Percentiles rank a stretch among this genome's conserved stretches.
Evolutionary conservation across 2,329 filamentous ascomycete species (phyloP).

Genomic region (Talaromyces islandicus): DNA sequence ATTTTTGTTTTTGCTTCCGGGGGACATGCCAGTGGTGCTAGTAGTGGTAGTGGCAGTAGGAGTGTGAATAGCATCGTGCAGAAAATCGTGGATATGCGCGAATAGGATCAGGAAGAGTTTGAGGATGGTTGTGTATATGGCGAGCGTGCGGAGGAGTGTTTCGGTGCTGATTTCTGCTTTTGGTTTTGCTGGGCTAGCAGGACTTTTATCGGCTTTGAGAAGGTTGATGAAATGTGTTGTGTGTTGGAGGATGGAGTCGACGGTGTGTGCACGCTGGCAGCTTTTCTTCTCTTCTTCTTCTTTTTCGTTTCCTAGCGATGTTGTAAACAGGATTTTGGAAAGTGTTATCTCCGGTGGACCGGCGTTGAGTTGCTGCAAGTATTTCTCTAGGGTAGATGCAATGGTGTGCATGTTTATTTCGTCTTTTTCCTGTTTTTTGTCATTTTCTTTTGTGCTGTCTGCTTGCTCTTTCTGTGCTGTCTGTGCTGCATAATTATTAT

Average conservation of each 20-base stretch:
- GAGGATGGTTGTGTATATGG: not conserved
- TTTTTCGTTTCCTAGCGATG: not conserved
- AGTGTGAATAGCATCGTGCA: not conserved
- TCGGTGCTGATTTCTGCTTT: not conserved
- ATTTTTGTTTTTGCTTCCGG: no score
- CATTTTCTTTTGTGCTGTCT: no score
- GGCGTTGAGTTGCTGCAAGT: not conserved
- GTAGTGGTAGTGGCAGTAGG: no score
- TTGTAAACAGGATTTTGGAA: not conserved
- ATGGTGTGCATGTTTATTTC: not conserved
- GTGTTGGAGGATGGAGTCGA: not conserved
- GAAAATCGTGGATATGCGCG: not conserved
- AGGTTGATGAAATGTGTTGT: not conserved
- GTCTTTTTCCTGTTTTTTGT: not conserved
- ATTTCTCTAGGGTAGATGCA: not conserved
- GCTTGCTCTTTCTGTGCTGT: no score
- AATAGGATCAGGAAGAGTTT: not conserved
- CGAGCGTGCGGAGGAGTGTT: not conserved
- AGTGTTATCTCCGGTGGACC: not conserved
- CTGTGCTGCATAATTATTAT: no score
- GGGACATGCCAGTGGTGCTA: no score
- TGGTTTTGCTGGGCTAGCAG: no score
- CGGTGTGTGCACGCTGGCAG: not conserved
- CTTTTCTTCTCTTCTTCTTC: no score
- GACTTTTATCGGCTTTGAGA: not conserved